Base-by-base conservation (phyloP, 2,329 filamentous ascomycete species). In the Scytalidium sp. region DNA sequence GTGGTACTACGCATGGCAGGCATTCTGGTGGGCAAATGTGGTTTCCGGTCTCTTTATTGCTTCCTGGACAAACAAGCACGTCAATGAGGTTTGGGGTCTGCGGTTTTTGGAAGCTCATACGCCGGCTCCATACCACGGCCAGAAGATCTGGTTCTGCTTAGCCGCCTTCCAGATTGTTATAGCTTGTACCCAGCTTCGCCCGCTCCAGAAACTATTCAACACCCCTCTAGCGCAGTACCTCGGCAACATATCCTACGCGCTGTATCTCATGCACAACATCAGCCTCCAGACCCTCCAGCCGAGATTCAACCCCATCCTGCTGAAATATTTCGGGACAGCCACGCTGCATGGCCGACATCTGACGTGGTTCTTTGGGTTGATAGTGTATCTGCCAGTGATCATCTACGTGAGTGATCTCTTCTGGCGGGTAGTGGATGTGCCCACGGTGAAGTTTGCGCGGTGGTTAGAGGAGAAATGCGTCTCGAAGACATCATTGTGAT, bases 241-340 rank as follows among this genome's bases (percentile, higher is more conserved):
- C 19, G 80, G 75, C 11, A 71, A 73, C 21, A 76, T 83, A 52
- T 80, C 76, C 49, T 84, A 77, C 53, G 75, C 79, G 3, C 68
- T 84, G 3, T 83, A 84, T 56, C 68, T 84, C 6, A 72, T 78
- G n/a, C 80, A 83, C 56, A 80, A 80, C 0, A 72, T 73, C 3
- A 68, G 76, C 11, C 61, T 80, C 8, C 71, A 67, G 3, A 52
- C 49, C 4, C 36, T 63, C 17, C 59, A 62, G 39, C 59, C 60
- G 3, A 21, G 50, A 13, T 44, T 61, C 13, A 43, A 25, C 17
- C 71, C 53, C 1, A 29, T 58, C 8, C 39, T 64, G 13, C 48
- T 59, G 17, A 6, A 15, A 8, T n/a, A 46, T 7, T 56, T 60
- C 39, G 52, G 51, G 23, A 60, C 56, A 15, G 27, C 21, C 10